A percentile compares a stretch with the other conserved stretches of the same genome.
Conservation (phyloP, 345 rosid species). For the Rhizophora apiculata region DNA sequence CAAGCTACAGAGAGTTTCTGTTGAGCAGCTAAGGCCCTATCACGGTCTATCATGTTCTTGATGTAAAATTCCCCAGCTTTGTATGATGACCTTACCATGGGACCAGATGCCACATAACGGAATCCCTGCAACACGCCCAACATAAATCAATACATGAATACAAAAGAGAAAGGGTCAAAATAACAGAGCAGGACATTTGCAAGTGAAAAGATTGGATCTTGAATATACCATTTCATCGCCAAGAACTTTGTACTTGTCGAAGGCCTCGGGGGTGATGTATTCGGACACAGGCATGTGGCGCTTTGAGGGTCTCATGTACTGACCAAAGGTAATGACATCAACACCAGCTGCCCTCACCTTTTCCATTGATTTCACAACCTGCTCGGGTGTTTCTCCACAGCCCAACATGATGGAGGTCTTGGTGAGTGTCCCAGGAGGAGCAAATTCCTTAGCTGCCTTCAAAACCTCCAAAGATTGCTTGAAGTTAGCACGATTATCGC, state of each 20-base stretch:
- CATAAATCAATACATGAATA: not conserved
- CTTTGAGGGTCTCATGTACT: slow-evolving; percentile 97
- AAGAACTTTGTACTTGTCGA: slow-evolving; percentile 68
- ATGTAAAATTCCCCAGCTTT: slow-evolving; percentile 98
- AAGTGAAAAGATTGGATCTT: not conserved
- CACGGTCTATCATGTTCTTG: slow-evolving; percentile 93
- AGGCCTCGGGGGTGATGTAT: slow-evolving; percentile 92
- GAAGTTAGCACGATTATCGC: slow-evolving; percentile 95
- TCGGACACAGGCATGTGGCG: slow-evolving; percentile 97
- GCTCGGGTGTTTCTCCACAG: slow-evolving; percentile 98
- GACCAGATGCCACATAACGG: slow-evolving; percentile 96
- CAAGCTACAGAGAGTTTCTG: no score
- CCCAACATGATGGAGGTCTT: slow-evolving; percentile 97
- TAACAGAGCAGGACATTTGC: not conserved
- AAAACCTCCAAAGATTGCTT: slow-evolving; percentile 92
- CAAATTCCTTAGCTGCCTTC: slow-evolving; percentile 70
- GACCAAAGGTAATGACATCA: slow-evolving; percentile 99
- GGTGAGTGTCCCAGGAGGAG: slow-evolving; percentile 79
- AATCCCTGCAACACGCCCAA: slow-evolving; percentile 56
- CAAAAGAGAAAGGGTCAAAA: not conserved
- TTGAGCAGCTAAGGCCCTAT: slow-evolving; percentile 45
- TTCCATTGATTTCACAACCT: slow-evolving; percentile 86
- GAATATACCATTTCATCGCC: slow-evolving; percentile 92
- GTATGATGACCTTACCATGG: slow-evolving; percentile 98
- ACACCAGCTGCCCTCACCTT: slow-evolving; percentile 95